Base-by-base conservation (phyloP, 2,329 filamentous ascomycete species). In the Calycina herbarum region DNA sequence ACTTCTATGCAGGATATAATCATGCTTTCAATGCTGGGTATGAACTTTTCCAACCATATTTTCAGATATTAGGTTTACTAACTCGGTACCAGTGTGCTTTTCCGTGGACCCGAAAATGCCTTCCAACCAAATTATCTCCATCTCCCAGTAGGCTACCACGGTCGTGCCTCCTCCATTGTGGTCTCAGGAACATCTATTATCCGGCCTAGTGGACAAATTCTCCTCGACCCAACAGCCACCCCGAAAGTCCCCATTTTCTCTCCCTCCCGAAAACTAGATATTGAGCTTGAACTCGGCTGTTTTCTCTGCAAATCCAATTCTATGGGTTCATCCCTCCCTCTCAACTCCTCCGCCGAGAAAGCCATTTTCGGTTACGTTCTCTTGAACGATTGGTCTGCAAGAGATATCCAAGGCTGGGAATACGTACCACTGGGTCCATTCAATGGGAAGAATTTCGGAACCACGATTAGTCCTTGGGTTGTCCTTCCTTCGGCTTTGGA, bases 341-440 rank as follows among this genome's bases (percentile, higher is more conserved):
- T 94, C 27, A 78, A 58, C 6, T 20, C 29, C 4, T 63, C 71
- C 57, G 92, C 92, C 0, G 86, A 89, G 62, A 84, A 91, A 20
- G 83, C 88, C 72, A 82, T 96, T 33, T 95, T 95, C 73, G 92
- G 92, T 15, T 82, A 92, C 31, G 92, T 95, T 0, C 78, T 96
- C 65, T 85, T 96, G 82, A 96, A 96, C 72, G 92, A 96, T 77
- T 96, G 92, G 92, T 92, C 89, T 63, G 92, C 92, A 4, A 82
- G 92, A 68, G 92, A 95, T 72, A 89, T 95, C 60, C 92, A 96
- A 75, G 85, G 85, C 0, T 95, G 91, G 91, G 92, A 96, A 77
- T 94, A 94, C 71, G 84, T 94, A 8, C 92, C 92, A 0, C 79
- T 94, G 7, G 92, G 92, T 0, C 92, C 92, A 0, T 94, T 95